Base-by-base conservation (phyloP, 768 basidiomycete species). In the Lactarius tabidus region DNA sequence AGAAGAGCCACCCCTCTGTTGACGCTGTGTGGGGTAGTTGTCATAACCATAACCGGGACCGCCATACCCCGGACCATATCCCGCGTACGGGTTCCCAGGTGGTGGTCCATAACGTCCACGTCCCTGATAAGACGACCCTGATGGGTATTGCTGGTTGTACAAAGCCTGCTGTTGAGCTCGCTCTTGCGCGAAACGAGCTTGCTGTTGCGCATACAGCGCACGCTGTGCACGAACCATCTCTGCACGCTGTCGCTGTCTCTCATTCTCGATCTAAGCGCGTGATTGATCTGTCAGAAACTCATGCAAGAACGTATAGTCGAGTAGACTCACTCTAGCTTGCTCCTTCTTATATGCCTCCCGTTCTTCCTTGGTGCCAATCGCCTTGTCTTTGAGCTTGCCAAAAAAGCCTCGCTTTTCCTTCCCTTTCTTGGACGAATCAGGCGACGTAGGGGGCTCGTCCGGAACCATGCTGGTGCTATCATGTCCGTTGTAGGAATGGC, bases 331-430 rank as follows among this genome's bases (percentile, higher is more conserved):
- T 70, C 77, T 73, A 7, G 72, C 74, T 61, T 71, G 70, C 55
- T 76, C 71, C 20, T 70, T 74, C 69, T 68, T 77, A 31, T 76
- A 74, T 52, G 78, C 77, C 71, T 85, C 82, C 6, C 86, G 77
- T 73, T 88, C 86, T 69, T 87, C 86, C 72, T 84, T 85, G 3
- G 85, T 87, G 1, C 84, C 84, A 15, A 84, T 81, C 0, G 84
- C 78, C 70, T 84, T 86, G 70, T 88, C 86, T 71, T 86, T 88
- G 68, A 89, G 64, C 70, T 80, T 85, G 1, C 79, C 82, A 67
- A 90, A 78, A 66, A 89, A 77, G 0, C 87, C 83, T 31, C 82
- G 76, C 67, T 83, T 82, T 56, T 77, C 72, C 28, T 74, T 72
- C 10, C 66, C 58, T 18, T 53, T 63, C 35, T 20, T 26, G 9